Conservation (phyloP, 345 rosid genomes). For the Bruguiera parviflora region DNA sequence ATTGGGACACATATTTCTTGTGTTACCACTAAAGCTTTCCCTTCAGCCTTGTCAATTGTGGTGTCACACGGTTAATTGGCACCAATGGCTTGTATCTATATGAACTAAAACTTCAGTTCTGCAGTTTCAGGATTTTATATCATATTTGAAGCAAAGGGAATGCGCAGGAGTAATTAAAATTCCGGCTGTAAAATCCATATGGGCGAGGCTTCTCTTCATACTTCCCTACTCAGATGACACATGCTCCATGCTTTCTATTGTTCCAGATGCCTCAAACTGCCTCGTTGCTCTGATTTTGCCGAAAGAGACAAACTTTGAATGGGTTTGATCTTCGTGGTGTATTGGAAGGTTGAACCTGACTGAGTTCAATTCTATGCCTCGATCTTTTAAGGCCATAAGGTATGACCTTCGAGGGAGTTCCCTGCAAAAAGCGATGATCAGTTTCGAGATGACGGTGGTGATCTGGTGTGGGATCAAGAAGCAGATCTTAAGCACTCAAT, state of each 20-base stretch:
- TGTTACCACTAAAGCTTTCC: not conserved
- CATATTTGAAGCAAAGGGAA: conserved; percentile 89
- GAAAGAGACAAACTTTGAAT: conserved; percentile 74
- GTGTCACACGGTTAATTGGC: not conserved
- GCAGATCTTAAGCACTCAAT: too few species aligned
- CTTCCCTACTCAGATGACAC: conserved; percentile 72
- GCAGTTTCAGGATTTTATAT: conserved; percentile 89
- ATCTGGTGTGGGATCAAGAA: too few species aligned
- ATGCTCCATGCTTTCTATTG: conserved; percentile 71
- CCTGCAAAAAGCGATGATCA: too few species aligned
- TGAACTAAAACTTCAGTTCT: conserved; percentile 3
- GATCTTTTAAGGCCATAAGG: not conserved
- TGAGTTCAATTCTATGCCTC: not conserved
- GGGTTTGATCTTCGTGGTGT: conserved; percentile 35
- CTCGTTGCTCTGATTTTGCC: conserved; percentile 85
- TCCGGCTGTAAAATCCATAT: conserved; percentile 64
- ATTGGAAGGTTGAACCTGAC: not conserved
- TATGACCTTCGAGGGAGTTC: too few species aligned
- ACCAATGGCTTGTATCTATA: not conserved
- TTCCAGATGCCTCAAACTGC: conserved; percentile 47
- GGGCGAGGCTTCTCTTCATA: conserved; percentile 94
- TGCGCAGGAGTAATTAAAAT: conserved; percentile 97
- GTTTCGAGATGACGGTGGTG: too few species aligned
- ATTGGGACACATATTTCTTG: too few species aligned
- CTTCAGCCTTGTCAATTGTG: not conserved